Evolutionary conservation across 352 stramenopile species (phyloP).

Genomic region (Phytophthora sojae): DNA sequence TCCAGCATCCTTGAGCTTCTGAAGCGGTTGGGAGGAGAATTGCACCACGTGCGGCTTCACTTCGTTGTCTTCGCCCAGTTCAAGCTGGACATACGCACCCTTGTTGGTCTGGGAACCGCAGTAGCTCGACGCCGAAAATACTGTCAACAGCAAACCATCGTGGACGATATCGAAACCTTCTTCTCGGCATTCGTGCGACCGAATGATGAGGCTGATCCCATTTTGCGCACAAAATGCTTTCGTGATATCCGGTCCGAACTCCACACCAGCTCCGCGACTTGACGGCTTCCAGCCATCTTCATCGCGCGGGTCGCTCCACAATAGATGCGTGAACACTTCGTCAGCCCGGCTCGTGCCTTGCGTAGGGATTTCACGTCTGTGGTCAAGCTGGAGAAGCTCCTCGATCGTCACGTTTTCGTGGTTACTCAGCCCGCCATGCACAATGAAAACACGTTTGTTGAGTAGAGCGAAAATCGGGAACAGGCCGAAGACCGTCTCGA

Average conservation of each 20-base stretch:
- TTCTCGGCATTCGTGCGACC: slow-evolving; percentile 94
- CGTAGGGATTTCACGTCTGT: slow-evolving; percentile 89
- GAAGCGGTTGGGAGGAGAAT: slow-evolving; percentile 89
- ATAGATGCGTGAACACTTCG: slow-evolving; percentile 90
- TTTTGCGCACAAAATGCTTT: slow-evolving; percentile 90
- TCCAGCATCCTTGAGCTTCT: slow-evolving; percentile 71
- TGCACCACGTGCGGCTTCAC: slow-evolving; percentile 93
- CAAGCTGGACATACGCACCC: slow-evolving; percentile 75
- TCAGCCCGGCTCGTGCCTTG: slow-evolving; percentile 83
- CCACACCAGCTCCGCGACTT: slow-evolving; percentile 89
- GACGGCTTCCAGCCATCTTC: slow-evolving; percentile 68
- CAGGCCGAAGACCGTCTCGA: slow-evolving; percentile 86
- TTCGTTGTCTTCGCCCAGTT: slow-evolving; percentile 71
- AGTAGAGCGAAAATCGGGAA: slow-evolving; percentile 93
- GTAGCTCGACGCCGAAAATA: slow-evolving; percentile 94
- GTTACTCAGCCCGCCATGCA: slow-evolving; percentile 92
- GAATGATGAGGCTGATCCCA: slow-evolving; percentile 90
- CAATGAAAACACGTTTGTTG: slow-evolving; percentile 92
- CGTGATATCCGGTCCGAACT: slow-evolving; percentile 95
- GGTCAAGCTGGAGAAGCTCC: slow-evolving; percentile 85
- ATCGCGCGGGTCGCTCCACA: slow-evolving; percentile 92
- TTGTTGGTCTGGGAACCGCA: slow-evolving; percentile 93
- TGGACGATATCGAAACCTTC: slow-evolving; percentile 92
- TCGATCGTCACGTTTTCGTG: slow-evolving; percentile 89
- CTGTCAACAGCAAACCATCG: slow-evolving; percentile 86